phyloP scores from a whole-genome alignment of 2,329 filamentous ascomycete genomes.

The Chaetothyriales sp. region DNA sequence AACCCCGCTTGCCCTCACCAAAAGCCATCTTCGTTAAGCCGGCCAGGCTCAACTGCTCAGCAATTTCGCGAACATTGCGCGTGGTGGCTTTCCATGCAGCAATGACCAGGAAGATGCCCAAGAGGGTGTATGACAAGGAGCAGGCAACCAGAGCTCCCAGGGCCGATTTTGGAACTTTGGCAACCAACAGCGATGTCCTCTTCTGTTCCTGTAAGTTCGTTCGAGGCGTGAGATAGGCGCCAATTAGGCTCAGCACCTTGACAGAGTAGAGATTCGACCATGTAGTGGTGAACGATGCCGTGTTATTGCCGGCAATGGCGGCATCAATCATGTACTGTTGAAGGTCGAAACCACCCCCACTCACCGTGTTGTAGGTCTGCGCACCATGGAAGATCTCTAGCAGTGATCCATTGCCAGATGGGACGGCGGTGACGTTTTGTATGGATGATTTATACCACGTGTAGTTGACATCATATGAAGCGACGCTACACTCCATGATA shows the following conservation, averaged over 20 bases:
- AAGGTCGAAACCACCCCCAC: constrained; percentile 8
- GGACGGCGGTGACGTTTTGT: constrained; percentile 4
- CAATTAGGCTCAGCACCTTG: constrained; percentile 14
- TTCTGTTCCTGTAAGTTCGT: constrained; percentile 11
- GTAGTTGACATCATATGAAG: constrained; percentile 14
- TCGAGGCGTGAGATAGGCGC: constrained; percentile 10
- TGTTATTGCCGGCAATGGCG: constrained; percentile 7
- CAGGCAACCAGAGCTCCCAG: constrained; percentile 12
- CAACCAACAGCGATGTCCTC: constrained; percentile 11
- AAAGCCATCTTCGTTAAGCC: constrained; percentile 8
- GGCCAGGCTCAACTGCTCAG: constrained; percentile 5
- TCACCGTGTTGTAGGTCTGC: constrained; percentile 5
- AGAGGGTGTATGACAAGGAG: constrained; percentile 10
- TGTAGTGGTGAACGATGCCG: constrained; percentile 3
- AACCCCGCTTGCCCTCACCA: constrained; percentile 2
- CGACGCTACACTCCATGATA: constrained; percentile 12
- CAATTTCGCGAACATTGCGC: constrained; percentile 5
- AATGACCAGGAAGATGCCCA: constrained; percentile 8
- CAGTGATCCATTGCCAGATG: constrained; percentile 13
- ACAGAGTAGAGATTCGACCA: constrained; percentile 6
- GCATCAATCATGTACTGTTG: constrained; percentile 10
- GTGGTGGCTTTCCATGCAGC: constrained; percentile 3
- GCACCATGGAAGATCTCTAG: constrained; percentile 15
- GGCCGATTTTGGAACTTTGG: constrained; percentile 14
- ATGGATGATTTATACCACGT: constrained; percentile 13